Base-by-base conservation (phyloP, 1,284 basidiomycete species). In the Ustilago loliicola region DNA sequence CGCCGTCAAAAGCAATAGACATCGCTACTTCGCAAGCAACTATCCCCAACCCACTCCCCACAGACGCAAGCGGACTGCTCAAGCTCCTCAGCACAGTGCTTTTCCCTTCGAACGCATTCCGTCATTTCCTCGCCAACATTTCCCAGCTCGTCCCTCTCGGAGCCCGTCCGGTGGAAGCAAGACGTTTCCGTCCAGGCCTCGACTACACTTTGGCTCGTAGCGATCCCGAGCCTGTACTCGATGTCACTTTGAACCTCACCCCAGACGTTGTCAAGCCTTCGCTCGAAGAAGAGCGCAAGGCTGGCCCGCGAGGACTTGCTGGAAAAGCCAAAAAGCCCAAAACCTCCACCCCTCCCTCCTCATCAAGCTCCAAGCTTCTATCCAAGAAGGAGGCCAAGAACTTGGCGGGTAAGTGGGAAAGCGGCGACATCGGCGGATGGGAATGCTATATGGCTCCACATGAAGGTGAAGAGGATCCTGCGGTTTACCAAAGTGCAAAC, bases 361-460 rank as follows among this genome's bases (percentile, higher is more conserved):
- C 66, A 1, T 21, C 64, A 1, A 40, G 62, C 1, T 50, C 45
- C 15, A 68, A 72, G 47, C 56, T 61, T 42, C 59, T 83, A 32
- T 71, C 63, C 56, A 81, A 78, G 69, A 75, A 75, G 52, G 62
- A 81, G 21, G 74, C 78, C n/a, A 84, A 80, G 48, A 83, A 82
- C 27, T 60, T 82, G 50, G 54, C 87, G 85, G 70, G 83, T 80
- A 66, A 86, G 25, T 95, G 93, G 93, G 89, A 91, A 81, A 89
- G 89, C 38, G 92, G 92, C 19, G 91, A 93, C 75, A 94, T 94
- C 90, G 95, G 95, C 63, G 95, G 95, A 25, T 97, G 95, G 95
- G 95, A 97, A 89, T 96, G 94, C 86, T 98, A 97, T 87, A 94
- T 97, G 91, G 93, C 95, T 2, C 94, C 95, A 72, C 92, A 95